Base-by-base conservation (phyloP, 306 rosid genomes). In the Sicyos baderoa region DNA sequence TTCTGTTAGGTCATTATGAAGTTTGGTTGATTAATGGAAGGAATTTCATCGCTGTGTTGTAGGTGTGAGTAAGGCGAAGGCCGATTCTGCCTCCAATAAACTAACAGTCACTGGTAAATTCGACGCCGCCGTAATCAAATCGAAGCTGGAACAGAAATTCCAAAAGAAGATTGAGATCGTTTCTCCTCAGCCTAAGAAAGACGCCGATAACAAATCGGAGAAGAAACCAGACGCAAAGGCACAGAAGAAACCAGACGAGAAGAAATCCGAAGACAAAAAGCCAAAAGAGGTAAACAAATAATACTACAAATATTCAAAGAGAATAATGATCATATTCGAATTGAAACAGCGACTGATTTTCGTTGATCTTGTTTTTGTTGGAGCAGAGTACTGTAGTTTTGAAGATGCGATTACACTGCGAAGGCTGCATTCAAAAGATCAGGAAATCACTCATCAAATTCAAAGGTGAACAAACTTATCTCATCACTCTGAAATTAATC, bases 321-420 rank as follows among this genome's bases (percentile, higher is more conserved):
- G 16, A 54, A 21, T n/a, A n/a, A n/a, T n/a, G n/a, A n/a, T 54
- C 21, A 35, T 29, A 29, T 25, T 57, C 51, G 1, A 29, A 29
- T 11, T 54, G 22, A 7, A 9, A 21, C 25, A 0, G 57, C 54
- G 8, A 54, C 70, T 61, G 60, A 79, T 57, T 76, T 79, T 56
- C 40, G 73, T 35, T 19, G 50, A 27, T 74, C 75, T 68, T 73
- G 18, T 56, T 76, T 63, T 32, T n/a, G n/a, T 13, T 72, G 66
- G 68, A 72, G 58, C 91, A 93, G 95, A 80, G 76, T 66, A 78
- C 99, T 49, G 91, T 79, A 70, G 86, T 82, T 61, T 56, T 88
- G 78, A 93, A 86, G 87, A 86, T 86, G 60, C 83, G 77, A 70
- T 77, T 93, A 76, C 99, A 93, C 67, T 93, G 99, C 42, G 97